phyloP scores from a whole-genome alignment of 208 protist genomes.

The Leishmania martiniquensis region DNA sequence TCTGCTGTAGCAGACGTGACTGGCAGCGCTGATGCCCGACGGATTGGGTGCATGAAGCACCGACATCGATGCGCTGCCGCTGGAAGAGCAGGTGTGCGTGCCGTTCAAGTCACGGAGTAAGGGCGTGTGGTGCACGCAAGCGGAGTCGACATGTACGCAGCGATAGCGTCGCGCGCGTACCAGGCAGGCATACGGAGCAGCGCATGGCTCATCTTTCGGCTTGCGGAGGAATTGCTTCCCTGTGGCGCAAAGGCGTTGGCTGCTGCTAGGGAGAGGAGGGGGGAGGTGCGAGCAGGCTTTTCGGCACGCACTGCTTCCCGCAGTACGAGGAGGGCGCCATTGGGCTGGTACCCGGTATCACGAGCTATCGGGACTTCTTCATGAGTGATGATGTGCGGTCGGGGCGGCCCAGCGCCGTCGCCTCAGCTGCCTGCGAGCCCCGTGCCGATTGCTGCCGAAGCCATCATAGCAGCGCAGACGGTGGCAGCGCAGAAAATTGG shows the following conservation, averaged over 20 bases:
- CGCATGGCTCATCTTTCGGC: conserved; percentile 79
- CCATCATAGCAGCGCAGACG: conserved; percentile 57
- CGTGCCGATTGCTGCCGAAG: conserved; percentile 61
- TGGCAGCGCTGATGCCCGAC: conserved; percentile 52
- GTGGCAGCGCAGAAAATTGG: conserved; percentile 61
- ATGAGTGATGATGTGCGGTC: conserved; percentile 53
- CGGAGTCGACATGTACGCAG: conserved; percentile 70
- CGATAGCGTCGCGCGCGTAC: conserved; percentile 65
- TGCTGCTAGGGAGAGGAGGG: conserved; percentile 50
- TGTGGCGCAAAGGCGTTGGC: conserved; percentile 63
- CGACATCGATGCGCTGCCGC: conserved; percentile 74
- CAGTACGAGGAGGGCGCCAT: conserved; percentile 39
- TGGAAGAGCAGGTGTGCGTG: conserved; percentile 67
- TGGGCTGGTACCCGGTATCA: conserved; percentile 32
- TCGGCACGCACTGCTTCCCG: conserved; percentile 47
- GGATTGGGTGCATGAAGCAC: conserved; percentile 61
- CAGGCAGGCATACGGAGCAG: conserved; percentile 52
- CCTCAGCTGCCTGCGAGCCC: conserved; percentile 63
- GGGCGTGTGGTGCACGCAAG: conserved; percentile 76
- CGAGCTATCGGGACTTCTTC: conserved; percentile 46
- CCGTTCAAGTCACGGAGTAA: conserved; percentile 58
- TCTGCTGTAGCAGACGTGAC: conserved; percentile 58
- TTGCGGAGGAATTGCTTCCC: conserved; percentile 67
- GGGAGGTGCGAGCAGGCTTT: conserved; percentile 63
- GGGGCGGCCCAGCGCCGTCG: conserved; percentile 61